A percentile compares a stretch with the other conserved stretches of the same genome.
Evolutionary conservation across 768 basidiomycete species (phyloP).

Genomic region (Epithele typhae): DNA sequence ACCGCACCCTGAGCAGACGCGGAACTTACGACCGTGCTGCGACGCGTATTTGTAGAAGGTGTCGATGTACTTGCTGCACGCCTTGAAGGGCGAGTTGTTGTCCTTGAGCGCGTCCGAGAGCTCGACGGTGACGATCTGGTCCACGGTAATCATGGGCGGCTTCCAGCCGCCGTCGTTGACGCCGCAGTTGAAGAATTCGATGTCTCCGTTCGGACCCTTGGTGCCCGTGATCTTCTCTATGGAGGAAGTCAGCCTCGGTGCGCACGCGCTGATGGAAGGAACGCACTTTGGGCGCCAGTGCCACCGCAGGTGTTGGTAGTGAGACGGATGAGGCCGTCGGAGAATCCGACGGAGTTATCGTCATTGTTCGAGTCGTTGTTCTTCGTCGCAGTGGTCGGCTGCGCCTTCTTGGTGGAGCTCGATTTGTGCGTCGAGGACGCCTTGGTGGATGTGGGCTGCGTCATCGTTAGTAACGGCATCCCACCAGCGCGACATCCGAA

Average conservation of each 20-base stretch:
- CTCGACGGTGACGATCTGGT: conserved; percentile 45
- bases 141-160: conserved; percentile 56
- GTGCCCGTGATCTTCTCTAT: conserved; percentile 45
- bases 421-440: conserved; percentile 4
- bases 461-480: too few relatives aligned
- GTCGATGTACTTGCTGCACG: conserved; percentile 46
- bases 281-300: conserved; percentile 47
- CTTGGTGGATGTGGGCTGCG: not conserved
- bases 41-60: conserved; percentile 58
- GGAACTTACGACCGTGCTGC: conserved; percentile 37
- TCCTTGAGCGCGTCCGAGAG: conserved; percentile 46
- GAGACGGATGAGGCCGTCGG: conserved; percentile 33
- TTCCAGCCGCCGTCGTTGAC: conserved; percentile 61
- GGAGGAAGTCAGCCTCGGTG: not conserved
- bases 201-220: conserved; percentile 66
- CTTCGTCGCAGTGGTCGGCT: conserved; percentile 3
- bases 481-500: not conserved
- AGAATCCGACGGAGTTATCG: conserved; percentile 1
- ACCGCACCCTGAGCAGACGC: not conserved
- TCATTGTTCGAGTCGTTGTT: conserved; percentile 8
- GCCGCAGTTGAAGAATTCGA: conserved; percentile 79
- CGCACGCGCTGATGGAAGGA: not conserved
- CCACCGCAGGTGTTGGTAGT: conserved; percentile 37
- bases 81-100: conserved; percentile 49
- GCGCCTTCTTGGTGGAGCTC: conserved; percentile 4